Evolutionary conservation across 2,329 filamentous ascomycete genomes (phyloP), one percentile per base, ranked within the genome.

Genomic region (Botrytis deweyae): DNA sequence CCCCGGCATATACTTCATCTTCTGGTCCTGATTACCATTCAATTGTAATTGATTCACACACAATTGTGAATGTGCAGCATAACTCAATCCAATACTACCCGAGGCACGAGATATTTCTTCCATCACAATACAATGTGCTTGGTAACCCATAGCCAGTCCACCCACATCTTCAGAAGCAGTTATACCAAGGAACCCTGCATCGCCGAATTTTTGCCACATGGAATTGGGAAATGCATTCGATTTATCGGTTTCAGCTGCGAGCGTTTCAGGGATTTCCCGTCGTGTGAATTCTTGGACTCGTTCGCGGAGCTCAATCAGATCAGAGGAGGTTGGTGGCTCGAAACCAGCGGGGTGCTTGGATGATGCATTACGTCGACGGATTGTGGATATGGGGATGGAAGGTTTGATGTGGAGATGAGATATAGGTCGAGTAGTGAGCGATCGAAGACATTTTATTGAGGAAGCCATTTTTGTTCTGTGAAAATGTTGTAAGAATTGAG

Each of bases 31-130:
- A 5, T 87, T 91, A 63, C 93, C 96, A 81, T 99, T 97, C 79
- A 99, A 87, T 84, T 95, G 94, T 67, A 99, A 86, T 84, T 99
- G 96, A 83, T 99, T 99, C 74, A 98, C 92, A 84, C 96, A 98
- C 70, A 99, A 88, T 83, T 99, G 96, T 44, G 93, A 96, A 84
- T 99, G 96, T 12, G 96, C 96, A 3, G 95, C 95, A 82, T 98
- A 99, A 78, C 93, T 97, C 65, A 99, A 88, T 0, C 90, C 95
- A 79, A 97, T 94, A 76, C 90, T 93, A 22, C 85, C 95, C 70
- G 92, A 95, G 4, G 95, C 95, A 74, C 95, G 88, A 73, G 92
- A 96, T 61, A 99, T 87, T 86, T 98, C 96, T 84, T 99, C 96
- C 90, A 98, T 92, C 64, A 98, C 94, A 10, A 97, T 86, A 81